A percentile compares a stretch with the other conserved stretches of the same genome.
Conservation (phyloP, 768 basidiomycete species). For the Clavulina sp. region DNA sequence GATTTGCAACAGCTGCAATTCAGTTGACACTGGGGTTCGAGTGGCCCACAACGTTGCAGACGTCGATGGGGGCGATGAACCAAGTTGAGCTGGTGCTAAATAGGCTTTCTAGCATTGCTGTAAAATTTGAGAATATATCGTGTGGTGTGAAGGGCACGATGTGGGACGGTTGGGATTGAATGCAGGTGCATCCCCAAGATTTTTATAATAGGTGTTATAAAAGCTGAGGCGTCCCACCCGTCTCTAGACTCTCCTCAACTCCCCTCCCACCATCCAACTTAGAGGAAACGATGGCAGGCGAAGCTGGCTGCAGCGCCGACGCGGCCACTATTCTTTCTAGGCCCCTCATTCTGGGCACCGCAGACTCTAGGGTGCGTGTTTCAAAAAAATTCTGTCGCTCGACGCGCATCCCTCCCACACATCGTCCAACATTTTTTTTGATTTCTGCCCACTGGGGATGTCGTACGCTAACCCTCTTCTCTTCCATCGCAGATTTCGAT, state of each 20-base stretch:
- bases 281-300: not conserved
- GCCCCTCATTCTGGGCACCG: not conserved
- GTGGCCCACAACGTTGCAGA: too few species aligned
- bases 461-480: not conserved
- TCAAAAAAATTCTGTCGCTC: not conserved
- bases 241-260: not conserved
- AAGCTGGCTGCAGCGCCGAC: not conserved
- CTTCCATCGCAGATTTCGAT: conserved; percentile 45
- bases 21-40: too few species aligned
- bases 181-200: not conserved
- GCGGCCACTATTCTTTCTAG: not conserved
- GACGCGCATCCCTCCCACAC: too few species aligned
- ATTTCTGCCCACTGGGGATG: conserved; percentile 1
- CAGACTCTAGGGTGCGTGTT: not conserved
- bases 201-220: not conserved
- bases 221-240: not conserved
- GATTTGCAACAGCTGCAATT: not conserved
- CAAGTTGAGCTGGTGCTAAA: too few species aligned
- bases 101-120: too few species aligned
- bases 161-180: not conserved
- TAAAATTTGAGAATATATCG: too few species aligned
- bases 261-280: not conserved
- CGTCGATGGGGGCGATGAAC: too few species aligned
- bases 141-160: too few species aligned
- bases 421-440: too few species aligned